phyloP scores from a whole-genome alignment of 371 early-diverging fungal species.

The Zancudomyces culisetae region DNA sequence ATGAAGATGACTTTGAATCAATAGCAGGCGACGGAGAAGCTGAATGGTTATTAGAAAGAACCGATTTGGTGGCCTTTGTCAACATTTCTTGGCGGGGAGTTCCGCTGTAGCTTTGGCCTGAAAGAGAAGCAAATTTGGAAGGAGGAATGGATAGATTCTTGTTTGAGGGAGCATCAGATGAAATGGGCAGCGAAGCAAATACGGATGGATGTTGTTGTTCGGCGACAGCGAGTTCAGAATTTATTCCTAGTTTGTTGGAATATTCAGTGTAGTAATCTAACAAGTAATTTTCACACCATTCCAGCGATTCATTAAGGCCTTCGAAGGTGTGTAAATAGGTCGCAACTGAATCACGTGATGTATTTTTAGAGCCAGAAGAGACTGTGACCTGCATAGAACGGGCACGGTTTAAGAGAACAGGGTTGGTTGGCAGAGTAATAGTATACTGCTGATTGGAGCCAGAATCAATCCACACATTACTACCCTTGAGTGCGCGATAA shows the following conservation, averaged over 20 bases:
- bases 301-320: constrained; percentile 64
- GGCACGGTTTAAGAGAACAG: too few species aligned
- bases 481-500: constrained; percentile 44
- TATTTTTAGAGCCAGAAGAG: background rate
- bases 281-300: constrained; percentile 85
- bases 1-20: background rate
- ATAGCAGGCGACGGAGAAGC: background rate
- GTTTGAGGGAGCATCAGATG: constrained; percentile 5
- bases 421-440: too few species aligned
- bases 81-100: constrained; percentile 2
- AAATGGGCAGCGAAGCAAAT: too few species aligned
- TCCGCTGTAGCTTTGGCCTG: background rate
- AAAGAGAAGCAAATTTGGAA: background rate
- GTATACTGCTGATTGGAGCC: too few species aligned
- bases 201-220: too few species aligned
- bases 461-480: constrained; percentile 75
- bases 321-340: constrained; percentile 50
- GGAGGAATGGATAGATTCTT: constrained; percentile 1
- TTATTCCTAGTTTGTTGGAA: constrained; percentile 11
- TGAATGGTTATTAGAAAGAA: too few species aligned
- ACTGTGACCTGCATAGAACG: background rate
- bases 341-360: constrained; percentile 2
- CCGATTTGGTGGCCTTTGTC: constrained; percentile 1
- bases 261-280: constrained; percentile 40
- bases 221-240: constrained; percentile 5